Base-by-base conservation (phyloP, 495 filamentous ascomycete genomes). In the Pseudomonodictys pantanalensis region DNA sequence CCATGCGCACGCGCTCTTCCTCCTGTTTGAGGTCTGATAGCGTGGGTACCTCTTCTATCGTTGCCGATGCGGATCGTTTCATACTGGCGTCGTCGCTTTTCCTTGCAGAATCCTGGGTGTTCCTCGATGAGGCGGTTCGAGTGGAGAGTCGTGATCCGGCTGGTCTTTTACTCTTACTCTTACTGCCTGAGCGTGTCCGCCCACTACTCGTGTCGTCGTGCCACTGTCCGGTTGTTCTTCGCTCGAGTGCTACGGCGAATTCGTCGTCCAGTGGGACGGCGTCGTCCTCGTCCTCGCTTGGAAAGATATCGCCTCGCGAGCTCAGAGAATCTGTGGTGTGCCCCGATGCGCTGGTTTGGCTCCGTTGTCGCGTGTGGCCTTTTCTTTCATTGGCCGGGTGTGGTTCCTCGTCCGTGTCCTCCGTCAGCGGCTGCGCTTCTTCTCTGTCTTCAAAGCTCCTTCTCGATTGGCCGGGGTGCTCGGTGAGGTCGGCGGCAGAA, bases 181-280 rank as follows among this genome's bases (percentile, higher is more conserved):
- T 47, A 23, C 15, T 28, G 11, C 60, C 47, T 7, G 65, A 65
- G 62, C 73, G 69, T n/a, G 83, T 82, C 62, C 82, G 86, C 51
- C 82, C 84, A 57, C 87, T 89, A 43, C 84, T 84, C 30, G 80
- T 81, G 65, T 95, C 91, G 60, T 93, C 85, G 25, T 78, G 80
- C 28, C 39, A 44, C 47, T 45, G 39, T 4, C 54, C 49, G 5
- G 86, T 89, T 25, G 79, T 81, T 28, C 85, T 79, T 35, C 86
- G 79, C 26, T 86, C 86, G 25, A 96, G 73, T 1, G 83, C 81
- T 73, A 96, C 83, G 1, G 89, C 84, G 64, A 97, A 96, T 66
- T 97, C 93, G 72, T 97, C 93, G 65, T 91, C 89, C 49, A 98
- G 75, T 1, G 93, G 91, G 23, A 97, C 83, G 0, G 93, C 93